Percentiles rank a stretch among this genome's conserved stretches.
phyloP scores from a whole-genome alignment of 2,329 filamentous ascomycete genomes.

The Botrytis cinerea region DNA sequence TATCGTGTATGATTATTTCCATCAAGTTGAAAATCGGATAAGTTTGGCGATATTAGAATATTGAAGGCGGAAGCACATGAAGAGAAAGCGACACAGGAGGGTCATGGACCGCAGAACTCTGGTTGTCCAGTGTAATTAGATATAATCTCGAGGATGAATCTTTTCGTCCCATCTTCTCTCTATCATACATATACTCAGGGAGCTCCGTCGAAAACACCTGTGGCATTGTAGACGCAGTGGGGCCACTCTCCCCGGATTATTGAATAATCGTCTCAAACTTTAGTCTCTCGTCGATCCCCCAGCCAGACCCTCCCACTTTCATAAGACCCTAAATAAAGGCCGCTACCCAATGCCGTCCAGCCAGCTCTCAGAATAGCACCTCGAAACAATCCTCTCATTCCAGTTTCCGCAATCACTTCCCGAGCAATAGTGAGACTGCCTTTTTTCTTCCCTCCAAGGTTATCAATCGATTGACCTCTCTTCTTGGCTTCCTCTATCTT shows the following conservation, averaged over 20 bases:
- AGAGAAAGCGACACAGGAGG: not conserved
- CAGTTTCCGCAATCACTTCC: conserved; percentile 66
- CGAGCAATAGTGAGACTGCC: conserved; percentile 61
- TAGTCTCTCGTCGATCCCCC: conserved; percentile 31
- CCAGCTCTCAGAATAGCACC: conserved; percentile 71
- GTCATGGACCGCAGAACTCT: not conserved
- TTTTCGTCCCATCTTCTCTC: not conserved
- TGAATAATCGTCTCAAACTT: not conserved
- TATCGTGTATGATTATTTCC: not conserved
- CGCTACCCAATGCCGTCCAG: conserved; percentile 83
- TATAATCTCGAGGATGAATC: not conserved
- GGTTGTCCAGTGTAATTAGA: not conserved
- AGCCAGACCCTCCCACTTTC: conserved; percentile 74
- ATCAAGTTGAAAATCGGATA: not conserved
- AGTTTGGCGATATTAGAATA: not conserved
- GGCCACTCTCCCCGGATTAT: not conserved
- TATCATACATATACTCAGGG: not conserved
- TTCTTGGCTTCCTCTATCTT: conserved; percentile 34
- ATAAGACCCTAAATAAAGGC: conserved; percentile 83
- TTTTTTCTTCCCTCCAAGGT: conserved; percentile 41
- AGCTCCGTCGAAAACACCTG: not conserved
- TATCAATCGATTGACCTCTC: conserved; percentile 36
- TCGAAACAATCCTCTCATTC: conserved; percentile 73
- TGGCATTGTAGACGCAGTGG: not conserved
- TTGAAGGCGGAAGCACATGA: not conserved